Evolutionary conservation across 805 yeast genomes (phyloP).

Genomic region (Kodamaea jinghongensis): DNA sequence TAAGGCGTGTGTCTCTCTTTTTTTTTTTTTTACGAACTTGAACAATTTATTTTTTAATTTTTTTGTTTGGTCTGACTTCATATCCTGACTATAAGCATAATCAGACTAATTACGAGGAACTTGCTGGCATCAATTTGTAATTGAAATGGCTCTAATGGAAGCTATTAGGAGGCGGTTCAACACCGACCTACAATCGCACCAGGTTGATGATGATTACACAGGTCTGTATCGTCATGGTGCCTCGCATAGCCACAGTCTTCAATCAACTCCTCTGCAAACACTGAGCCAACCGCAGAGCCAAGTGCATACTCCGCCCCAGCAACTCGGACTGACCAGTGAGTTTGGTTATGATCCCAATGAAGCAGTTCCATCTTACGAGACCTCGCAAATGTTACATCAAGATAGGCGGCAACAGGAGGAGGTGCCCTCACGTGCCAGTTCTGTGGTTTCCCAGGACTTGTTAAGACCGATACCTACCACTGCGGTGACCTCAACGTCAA

Average conservation of each 20-base stretch:
- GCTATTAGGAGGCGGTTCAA: slow-evolving; percentile 24
- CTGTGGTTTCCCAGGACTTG: slow-evolving; percentile 6
- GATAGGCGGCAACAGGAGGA: slow-evolving; percentile 5
- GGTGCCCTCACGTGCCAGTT: slow-evolving; percentile 6
- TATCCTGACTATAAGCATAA: too few relatives aligned
- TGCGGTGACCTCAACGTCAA: background rate
- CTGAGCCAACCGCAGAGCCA: slow-evolving; percentile 7
- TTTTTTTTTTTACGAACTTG: too few relatives aligned
- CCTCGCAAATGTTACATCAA: slow-evolving; percentile 31
- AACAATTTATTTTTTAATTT: too few relatives aligned
- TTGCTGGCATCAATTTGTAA: too few relatives aligned
- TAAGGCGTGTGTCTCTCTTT: too few relatives aligned
- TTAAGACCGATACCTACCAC: slow-evolving; percentile 3
- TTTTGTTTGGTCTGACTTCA: too few relatives aligned
- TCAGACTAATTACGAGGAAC: too few relatives aligned
- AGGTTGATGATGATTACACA: slow-evolving; percentile 32
- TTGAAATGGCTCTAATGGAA: slow-evolving; percentile 23
- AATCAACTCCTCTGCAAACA: background rate
- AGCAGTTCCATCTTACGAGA: slow-evolving; percentile 41
- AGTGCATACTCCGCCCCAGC: slow-evolving; percentile 9
- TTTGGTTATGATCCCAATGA: slow-evolving; percentile 28
- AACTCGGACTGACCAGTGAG: background rate
- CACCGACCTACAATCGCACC: slow-evolving; percentile 28
- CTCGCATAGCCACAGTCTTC: slow-evolving; percentile 1
- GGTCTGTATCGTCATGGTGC: slow-evolving; percentile 12